Conservation (phyloP, 345 rosid species). For the Moricandia arvensis region DNA sequence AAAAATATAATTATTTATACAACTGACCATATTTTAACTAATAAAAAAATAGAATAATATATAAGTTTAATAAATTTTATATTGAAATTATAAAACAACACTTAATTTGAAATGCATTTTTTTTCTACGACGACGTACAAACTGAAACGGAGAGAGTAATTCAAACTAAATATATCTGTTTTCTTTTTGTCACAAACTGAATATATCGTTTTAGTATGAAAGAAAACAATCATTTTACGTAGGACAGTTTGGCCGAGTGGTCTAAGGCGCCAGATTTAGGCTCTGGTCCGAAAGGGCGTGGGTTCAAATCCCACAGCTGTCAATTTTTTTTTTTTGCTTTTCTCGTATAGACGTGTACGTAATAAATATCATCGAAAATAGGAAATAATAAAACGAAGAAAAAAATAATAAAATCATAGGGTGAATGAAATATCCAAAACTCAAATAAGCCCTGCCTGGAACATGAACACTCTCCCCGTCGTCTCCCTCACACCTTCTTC, state of each 20-base stretch:
- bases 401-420: not conserved
- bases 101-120: too few species aligned
- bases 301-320: slow-evolving; percentile 99
- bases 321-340: slow-evolving; percentile 29
- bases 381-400: not conserved
- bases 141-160: too few species aligned
- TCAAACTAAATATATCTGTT: too few species aligned
- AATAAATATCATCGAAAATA: not conserved
- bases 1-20: too few species aligned
- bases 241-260: slow-evolving; percentile 99
- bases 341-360: not conserved
- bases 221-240: too few species aligned
- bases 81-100: too few species aligned
- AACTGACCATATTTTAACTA: too few species aligned
- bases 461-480: slow-evolving; percentile 59
- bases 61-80: too few species aligned
- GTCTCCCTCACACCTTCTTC: slow-evolving; percentile 40
- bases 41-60: too few species aligned
- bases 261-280: slow-evolving; percentile 99
- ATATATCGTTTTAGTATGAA: too few species aligned
- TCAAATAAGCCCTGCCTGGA: slow-evolving; percentile 11
- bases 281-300: slow-evolving; percentile 99
- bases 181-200: too few species aligned
- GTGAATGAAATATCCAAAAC: slow-evolving; percentile 24
- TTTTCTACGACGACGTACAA: too few species aligned